Evolutionary conservation across 805 yeast species (phyloP), one percentile per base, ranked within the genome.

Genomic region (Kodamaea lidongshanica): DNA sequence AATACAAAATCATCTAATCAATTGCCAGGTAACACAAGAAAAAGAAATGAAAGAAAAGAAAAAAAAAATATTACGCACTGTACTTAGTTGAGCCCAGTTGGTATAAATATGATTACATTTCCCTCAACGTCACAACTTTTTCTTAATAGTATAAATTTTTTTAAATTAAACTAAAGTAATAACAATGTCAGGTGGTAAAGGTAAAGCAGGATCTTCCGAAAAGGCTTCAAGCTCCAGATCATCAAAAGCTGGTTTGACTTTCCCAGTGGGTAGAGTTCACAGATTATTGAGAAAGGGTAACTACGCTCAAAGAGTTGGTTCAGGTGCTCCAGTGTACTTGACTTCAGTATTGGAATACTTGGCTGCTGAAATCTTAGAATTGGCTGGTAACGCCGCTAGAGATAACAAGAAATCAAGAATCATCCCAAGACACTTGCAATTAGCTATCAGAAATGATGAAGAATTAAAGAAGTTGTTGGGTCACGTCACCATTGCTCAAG

Each of bases 341-440:
- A 65, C 71, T 41, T 62, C 71, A 27, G 71, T 65, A 31, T 62
- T 65, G 50, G 71, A 65, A 53, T 65, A 65, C 54, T 64, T 65
- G 53, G 58, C 68, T 34, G 71, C 71, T 38, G 71, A 65, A 61
- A 65, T 65, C 44, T 65, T 65, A 50, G 71, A 65, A 55, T 65
- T 65, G 54, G 70, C 71, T 36, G 71, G 71, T 59, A 65, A 65
- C 54, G 71, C 71, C 33, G 71, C 71, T 39, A 62, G 71, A 61
- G 71, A 65, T 69, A 87, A 85, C 88, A 89, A 89, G 79, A 92
- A 89, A 78, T 80, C 96, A 57, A 65, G 71, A 65, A 65, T 65
- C 30, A 62, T 65, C 52, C 71, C 71, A 54, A 65, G 71, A 64
- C 70, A 65, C 54, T 64, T 65, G 52, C 70, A 65, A 52, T 65